phyloP scores from a whole-genome alignment of 176 grass and related monocot species.

The Melocanna baccifera region DNA sequence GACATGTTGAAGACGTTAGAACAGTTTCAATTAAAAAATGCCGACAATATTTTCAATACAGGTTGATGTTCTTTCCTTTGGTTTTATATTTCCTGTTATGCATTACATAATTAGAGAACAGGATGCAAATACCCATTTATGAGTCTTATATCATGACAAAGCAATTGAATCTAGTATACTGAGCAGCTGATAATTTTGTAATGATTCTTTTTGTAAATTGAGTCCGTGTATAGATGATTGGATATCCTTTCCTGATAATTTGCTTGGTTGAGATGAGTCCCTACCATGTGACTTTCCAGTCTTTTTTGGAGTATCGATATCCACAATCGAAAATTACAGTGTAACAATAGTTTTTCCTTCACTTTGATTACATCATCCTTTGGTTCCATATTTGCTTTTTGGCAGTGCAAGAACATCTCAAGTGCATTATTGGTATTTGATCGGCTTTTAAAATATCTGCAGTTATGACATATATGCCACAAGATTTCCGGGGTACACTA shows the following conservation, averaged over 20 bases:
- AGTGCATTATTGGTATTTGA: conserved; percentile 25
- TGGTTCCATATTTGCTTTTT: not conserved
- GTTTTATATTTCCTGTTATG: conserved; percentile 13
- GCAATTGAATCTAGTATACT: conserved; percentile 22
- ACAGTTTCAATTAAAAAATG: conserved; percentile 80
- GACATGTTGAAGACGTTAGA: conserved; percentile 68
- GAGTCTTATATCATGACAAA: not conserved
- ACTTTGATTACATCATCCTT: not conserved
- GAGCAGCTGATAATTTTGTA: conserved; percentile 1
- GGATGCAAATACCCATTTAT: not conserved
- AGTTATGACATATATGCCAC: conserved; percentile 99
- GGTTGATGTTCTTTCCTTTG: conserved; percentile 45
- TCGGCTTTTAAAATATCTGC: conserved; percentile 50
- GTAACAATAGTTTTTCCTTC: conserved; percentile 13
- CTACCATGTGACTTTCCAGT: conserved; percentile 14
- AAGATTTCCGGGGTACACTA: conserved; percentile 89
- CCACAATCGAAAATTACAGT: not conserved
- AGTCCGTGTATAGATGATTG: not conserved
- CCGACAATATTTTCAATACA: conserved; percentile 97
- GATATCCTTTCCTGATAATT: conserved; percentile 26
- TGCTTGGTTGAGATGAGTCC: not conserved
- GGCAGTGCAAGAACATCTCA: not conserved
- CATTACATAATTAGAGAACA: conserved; percentile 13
- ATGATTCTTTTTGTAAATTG: not conserved
- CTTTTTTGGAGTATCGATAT: not conserved